Percentiles rank a stretch among this genome's conserved stretches.
phyloP scores from a whole-genome alignment of 1,284 basidiomycete species.

The Sphaerobolus stellatus region DNA sequence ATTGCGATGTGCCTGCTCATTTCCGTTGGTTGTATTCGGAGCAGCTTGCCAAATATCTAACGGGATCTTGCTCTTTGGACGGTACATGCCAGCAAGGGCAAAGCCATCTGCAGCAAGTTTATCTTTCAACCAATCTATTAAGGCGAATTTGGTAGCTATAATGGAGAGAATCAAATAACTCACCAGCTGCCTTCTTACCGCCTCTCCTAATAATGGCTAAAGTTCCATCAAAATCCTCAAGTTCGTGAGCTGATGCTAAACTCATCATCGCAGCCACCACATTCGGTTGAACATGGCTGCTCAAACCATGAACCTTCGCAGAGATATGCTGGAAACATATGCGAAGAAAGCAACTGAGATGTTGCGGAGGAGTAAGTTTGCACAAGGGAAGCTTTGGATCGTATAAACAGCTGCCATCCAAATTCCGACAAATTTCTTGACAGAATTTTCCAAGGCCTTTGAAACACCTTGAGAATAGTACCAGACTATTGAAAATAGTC shows the following conservation, averaged over 20 bases:
- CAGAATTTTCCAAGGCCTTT: slow-evolving; percentile 1
- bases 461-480: neutral
- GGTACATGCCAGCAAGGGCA: neutral
- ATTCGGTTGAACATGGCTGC: neutral
- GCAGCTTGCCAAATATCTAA: neutral
- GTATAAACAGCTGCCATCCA: neutral
- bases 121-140: neutral
- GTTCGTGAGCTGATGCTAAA: slow-evolving; percentile 16
- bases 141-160: no score
- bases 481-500: neutral
- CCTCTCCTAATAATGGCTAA: slow-evolving; percentile 18
- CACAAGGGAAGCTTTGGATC: neutral
- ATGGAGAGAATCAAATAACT: no score
- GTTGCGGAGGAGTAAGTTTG: slow-evolving; percentile 4
- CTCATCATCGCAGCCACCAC: slow-evolving; percentile 8
- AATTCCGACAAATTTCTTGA: neutral
- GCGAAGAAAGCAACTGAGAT: slow-evolving; percentile 2
- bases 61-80: neutral
- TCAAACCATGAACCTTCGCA: neutral
- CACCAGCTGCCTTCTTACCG: slow-evolving; percentile 20
- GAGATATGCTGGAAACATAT: slow-evolving; percentile 6
- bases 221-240: slow-evolving; percentile 19
- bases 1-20: neutral
- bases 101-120: neutral
- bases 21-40: neutral